phyloP scores from a whole-genome alignment of 1,139 yeast species.

The Saccharomyces pastorianus region DNA sequence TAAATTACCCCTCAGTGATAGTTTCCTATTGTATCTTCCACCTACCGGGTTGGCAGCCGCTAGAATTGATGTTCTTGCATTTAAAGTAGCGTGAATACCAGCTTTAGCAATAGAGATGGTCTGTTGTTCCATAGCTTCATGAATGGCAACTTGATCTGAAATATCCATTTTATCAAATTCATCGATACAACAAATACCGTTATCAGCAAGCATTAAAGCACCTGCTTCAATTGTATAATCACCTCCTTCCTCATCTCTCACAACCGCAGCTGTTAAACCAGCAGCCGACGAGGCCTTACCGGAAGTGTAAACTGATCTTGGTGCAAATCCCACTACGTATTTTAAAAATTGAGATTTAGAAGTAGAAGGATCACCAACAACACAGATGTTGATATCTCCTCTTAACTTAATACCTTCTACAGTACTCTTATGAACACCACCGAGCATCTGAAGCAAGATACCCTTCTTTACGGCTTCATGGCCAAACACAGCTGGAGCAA shows the following conservation, averaged over 20 bases:
- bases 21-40: constrained; percentile 85
- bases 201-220: constrained; percentile 96
- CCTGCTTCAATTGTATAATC: constrained; percentile 98
- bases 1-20: constrained; percentile 76
- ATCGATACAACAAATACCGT: constrained; percentile 97
- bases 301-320: constrained; percentile 92
- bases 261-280: constrained; percentile 97
- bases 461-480: constrained; percentile 95
- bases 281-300: constrained; percentile 99
- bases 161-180: constrained; percentile 98
- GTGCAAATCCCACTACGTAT: constrained; percentile 85
- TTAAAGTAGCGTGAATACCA: constrained; percentile 93
- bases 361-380: constrained; percentile 98
- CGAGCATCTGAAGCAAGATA: constrained; percentile 73
- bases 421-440: constrained; percentile 94
- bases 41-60: constrained; percentile 98
- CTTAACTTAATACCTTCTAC: constrained; percentile 91
- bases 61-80: constrained; percentile 89
- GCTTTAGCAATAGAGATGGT: constrained; percentile 97
- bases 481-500: constrained; percentile 96
- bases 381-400: constrained; percentile 94
- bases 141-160: constrained; percentile 94
- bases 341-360: constrained; percentile 94
- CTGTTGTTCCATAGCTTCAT: constrained; percentile 99
- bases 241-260: constrained; percentile 94